Conservation (phyloP, 2,329 filamentous ascomycete species). For the Alternaria consortialis region DNA sequence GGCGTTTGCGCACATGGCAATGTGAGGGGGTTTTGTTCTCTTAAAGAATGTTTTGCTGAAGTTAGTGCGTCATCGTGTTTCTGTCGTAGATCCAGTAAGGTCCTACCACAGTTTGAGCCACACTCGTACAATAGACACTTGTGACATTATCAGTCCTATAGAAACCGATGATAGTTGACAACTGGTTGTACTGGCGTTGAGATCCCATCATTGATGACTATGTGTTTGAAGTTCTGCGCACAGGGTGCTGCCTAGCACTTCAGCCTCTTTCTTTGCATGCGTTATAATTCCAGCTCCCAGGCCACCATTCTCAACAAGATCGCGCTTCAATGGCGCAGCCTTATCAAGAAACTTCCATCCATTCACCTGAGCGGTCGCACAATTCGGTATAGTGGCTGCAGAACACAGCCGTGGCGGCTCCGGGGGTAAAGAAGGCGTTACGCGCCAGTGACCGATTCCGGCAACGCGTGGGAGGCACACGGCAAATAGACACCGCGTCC, state of each 20-base stretch:
- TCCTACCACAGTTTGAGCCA: not conserved
- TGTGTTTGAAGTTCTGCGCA: not conserved
- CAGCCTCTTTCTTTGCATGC: conserved; percentile 3
- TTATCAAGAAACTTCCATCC: not conserved
- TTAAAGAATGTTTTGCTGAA: not conserved
- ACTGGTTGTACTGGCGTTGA: not conserved
- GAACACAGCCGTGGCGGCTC: conserved; percentile 12
- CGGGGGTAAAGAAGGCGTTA: conserved; percentile 2
- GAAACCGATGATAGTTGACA: not conserved
- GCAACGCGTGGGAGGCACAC: conserved; percentile 22
- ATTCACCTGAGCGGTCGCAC: not conserved
- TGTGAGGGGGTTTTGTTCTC: too few relatives aligned
- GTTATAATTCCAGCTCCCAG: conserved; percentile 7
- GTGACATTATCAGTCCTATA: not conserved
- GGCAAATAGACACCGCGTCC: conserved; percentile 3
- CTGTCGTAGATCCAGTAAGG: not conserved
- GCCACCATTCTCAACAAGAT: not conserved
- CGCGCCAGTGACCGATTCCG: conserved; percentile 11
- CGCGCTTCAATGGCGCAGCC: not conserved
- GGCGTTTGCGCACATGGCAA: too few relatives aligned
- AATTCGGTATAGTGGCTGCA: conserved; percentile 1
- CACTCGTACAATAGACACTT: not conserved
- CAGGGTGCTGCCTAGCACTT: not conserved
- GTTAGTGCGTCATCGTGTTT: not conserved
- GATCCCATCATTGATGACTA: not conserved